phyloP scores from a whole-genome alignment of 208 protist genomes.

The Strigomonas culicis region DNA sequence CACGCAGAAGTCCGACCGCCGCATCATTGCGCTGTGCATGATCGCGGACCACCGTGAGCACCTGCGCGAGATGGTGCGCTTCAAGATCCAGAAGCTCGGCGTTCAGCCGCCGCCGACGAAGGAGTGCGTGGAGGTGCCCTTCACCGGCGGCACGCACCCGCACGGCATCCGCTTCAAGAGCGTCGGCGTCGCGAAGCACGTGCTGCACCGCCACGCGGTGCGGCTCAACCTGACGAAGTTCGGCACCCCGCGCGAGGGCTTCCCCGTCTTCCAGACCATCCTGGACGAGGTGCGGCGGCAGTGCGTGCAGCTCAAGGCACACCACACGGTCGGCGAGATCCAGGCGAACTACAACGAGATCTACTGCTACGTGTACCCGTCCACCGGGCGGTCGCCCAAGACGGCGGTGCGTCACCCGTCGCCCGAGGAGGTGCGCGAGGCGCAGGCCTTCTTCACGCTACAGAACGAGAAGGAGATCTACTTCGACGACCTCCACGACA shows the following conservation, averaged over 20 bases:
- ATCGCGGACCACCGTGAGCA: constrained; percentile 83
- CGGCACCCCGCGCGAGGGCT: constrained; percentile 76
- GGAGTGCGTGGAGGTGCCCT: constrained; percentile 76
- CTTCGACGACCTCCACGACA: constrained; percentile 76
- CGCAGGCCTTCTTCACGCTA: constrained; percentile 59
- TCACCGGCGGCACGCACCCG: constrained; percentile 79
- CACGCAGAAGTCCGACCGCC: constrained; percentile 63
- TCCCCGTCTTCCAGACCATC: constrained; percentile 76
- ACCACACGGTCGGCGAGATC: constrained; percentile 68
- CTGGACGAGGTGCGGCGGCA: constrained; percentile 71
- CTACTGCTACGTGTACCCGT: constrained; percentile 83
- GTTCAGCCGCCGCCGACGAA: constrained; percentile 71
- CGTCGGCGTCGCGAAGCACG: constrained; percentile 72
- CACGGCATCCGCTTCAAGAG: constrained; percentile 87
- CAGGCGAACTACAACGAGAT: constrained; percentile 79
- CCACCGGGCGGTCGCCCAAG: constrained; percentile 77
- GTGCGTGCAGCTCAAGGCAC: constrained; percentile 63
- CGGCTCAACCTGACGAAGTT: constrained; percentile 85
- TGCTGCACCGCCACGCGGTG: constrained; percentile 68
- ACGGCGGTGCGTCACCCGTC: constrained; percentile 70
- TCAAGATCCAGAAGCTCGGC: constrained; percentile 82
- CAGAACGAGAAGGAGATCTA: constrained; percentile 76
- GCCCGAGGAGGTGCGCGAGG: constrained; percentile 41
- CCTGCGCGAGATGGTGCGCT: constrained; percentile 76
- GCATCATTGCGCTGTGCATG: constrained; percentile 70